Evolutionary conservation across 2,329 filamentous ascomycete genomes (phyloP).

Genomic region (Colletotrichum sp.): DNA sequence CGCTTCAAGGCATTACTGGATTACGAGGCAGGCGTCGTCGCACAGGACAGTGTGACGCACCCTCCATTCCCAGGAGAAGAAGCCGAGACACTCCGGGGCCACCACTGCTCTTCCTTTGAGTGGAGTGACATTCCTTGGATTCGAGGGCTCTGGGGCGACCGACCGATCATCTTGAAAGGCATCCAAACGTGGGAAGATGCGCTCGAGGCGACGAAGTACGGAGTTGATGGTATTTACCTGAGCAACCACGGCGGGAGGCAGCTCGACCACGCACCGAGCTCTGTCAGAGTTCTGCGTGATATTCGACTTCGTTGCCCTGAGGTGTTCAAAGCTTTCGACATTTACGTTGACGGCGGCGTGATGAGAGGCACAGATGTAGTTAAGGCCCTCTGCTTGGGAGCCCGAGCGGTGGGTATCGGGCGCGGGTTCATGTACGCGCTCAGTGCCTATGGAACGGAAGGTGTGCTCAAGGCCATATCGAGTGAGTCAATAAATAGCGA

Average conservation of each 20-base stretch:
- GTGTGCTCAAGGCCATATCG: neutral
- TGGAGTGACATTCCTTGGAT: neutral
- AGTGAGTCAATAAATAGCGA: neutral
- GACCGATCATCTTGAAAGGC: neutral
- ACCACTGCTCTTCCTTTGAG: neutral
- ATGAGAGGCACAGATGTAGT: neutral
- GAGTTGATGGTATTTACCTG: neutral
- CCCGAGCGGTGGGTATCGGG: neutral
- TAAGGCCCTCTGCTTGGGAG: neutral
- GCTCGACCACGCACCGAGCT: neutral
- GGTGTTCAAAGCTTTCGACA: neutral
- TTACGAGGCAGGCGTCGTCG: neutral
- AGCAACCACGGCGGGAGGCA: neutral
- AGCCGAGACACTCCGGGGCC: neutral
- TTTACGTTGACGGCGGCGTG: accelerated
- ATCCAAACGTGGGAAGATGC: neutral
- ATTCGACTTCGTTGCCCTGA: neutral
- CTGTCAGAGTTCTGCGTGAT: neutral
- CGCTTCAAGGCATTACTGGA: neutral
- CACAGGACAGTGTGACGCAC: neutral
- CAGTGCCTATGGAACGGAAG: neutral
- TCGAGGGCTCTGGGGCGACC: neutral
- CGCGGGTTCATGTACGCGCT: neutral
- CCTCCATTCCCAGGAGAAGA: neutral
- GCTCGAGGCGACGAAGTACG: neutral